phyloP scores from a whole-genome alignment of 129 eudicot genomes.

The Helianthus annuus region DNA sequence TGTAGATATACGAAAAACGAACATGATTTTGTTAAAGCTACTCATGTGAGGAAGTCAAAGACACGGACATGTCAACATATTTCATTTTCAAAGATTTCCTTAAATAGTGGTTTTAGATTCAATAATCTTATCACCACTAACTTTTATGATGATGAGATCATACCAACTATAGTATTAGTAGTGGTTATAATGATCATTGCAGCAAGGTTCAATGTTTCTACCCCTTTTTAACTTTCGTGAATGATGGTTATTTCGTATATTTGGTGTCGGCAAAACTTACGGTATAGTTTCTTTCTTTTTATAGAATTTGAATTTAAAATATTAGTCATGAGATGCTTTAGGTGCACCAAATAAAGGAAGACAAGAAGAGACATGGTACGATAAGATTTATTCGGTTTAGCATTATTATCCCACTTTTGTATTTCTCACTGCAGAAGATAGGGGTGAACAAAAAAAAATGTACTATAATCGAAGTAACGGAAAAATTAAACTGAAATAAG shows the following conservation, averaged over 20 bases:
- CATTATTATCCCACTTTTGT: not conserved
- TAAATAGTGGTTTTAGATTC: constrained; percentile 40
- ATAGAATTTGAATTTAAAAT: not conserved
- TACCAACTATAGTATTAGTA: constrained; percentile 35
- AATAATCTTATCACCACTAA: constrained; percentile 41
- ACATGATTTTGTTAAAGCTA: not conserved
- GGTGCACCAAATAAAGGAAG: constrained; percentile 28
- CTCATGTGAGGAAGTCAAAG: constrained; percentile 9
- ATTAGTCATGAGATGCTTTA: constrained; percentile 8
- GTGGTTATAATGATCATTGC: constrained; percentile 36
- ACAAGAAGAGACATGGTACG: constrained; percentile 12
- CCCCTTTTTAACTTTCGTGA: constrained; percentile 15
- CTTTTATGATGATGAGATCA: constrained; percentile 41
- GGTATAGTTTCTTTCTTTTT: not conserved
- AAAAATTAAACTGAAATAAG: too few relatives aligned
- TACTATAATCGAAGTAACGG: too few relatives aligned
- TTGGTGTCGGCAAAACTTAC: constrained; percentile 24
- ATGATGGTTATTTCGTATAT: constrained; percentile 15
- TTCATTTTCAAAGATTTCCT: constrained; percentile 29
- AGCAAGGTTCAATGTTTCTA: constrained; percentile 35
- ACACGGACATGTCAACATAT: constrained; percentile 22
- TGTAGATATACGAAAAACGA: not conserved
- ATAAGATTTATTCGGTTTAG: not conserved
- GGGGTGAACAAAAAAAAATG: too few relatives aligned
- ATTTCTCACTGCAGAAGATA: too few relatives aligned